phyloP scores from a whole-genome alignment of 1,139 yeast genomes.

The Pichia sp. region DNA sequence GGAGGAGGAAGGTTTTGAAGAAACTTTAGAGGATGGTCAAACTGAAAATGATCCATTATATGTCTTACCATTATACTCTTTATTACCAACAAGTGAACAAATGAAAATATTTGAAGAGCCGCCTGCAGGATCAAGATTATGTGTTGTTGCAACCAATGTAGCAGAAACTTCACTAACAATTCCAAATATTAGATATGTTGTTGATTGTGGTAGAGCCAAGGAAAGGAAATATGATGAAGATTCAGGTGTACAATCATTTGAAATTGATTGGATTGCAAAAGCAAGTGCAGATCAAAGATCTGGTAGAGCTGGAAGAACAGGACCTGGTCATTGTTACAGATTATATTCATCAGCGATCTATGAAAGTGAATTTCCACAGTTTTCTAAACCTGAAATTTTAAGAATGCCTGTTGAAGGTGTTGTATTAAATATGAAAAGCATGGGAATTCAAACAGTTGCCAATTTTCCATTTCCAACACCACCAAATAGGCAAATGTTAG shows the following conservation, averaged over 20 bases:
- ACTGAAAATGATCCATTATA: conserved; percentile 75
- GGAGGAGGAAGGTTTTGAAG: conserved; percentile 91
- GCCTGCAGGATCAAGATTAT: conserved; percentile 77
- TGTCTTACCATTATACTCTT: conserved; percentile 86
- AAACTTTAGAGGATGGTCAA: conserved; percentile 67
- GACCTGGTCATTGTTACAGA: conserved; percentile 96
- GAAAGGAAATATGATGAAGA: conserved; percentile 78
- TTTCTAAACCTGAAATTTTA: conserved; percentile 81
- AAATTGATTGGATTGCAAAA: conserved; percentile 86
- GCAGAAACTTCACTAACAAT: conserved; percentile 97
- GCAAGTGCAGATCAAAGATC: conserved; percentile 95
- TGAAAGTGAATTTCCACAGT: conserved; percentile 77
- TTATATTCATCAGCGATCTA: conserved; percentile 91
- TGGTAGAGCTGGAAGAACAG: conserved; percentile 99
- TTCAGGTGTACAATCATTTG: conserved; percentile 90
- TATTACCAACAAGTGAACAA: conserved; percentile 88
- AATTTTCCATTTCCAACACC: conserved; percentile 98
- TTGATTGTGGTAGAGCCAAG: conserved; percentile 91
- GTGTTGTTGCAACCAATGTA: conserved; percentile 94
- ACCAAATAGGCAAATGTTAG: conserved; percentile 59
- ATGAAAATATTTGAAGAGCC: conserved; percentile 87
- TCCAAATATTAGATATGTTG: conserved; percentile 91
- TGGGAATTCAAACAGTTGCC: conserved; percentile 87
- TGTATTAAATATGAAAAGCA: conserved; percentile 88
- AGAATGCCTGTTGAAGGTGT: conserved; percentile 96